Conservation (phyloP, 2,329 filamentous ascomycete genomes). For the Phoma sp. region DNA sequence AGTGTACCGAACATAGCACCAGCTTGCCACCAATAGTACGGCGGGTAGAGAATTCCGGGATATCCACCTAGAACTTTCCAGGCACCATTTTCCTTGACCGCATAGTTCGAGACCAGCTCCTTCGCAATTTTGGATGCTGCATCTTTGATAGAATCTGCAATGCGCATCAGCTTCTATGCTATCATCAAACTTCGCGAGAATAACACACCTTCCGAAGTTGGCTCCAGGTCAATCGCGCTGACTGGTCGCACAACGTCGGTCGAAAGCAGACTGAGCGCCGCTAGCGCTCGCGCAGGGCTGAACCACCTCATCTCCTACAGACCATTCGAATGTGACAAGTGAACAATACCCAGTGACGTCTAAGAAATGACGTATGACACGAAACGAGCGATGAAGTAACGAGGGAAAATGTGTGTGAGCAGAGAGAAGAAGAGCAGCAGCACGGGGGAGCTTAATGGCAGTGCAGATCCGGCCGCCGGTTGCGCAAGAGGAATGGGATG, state of each 20-base stretch:
- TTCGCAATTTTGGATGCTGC: slow-evolving; percentile 53
- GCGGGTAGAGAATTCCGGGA: slow-evolving; percentile 51
- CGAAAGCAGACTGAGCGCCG: slow-evolving; percentile 32
- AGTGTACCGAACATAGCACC: slow-evolving; percentile 74
- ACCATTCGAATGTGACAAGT: slow-evolving; percentile 23
- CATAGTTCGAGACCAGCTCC: slow-evolving; percentile 61
- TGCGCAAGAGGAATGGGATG: slow-evolving; percentile 5
- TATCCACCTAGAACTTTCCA: slow-evolving; percentile 49
- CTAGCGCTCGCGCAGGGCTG: slow-evolving; percentile 34
- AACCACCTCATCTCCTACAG: slow-evolving; percentile 32
- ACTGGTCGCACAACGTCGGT: slow-evolving; percentile 27
- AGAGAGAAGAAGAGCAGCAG: slow-evolving; percentile 3
- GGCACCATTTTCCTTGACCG: slow-evolving; percentile 56
- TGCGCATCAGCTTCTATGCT: background rate
- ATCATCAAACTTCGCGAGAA: background rate
- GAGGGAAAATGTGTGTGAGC: slow-evolving; percentile 3
- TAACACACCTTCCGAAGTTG: slow-evolving; percentile 28
- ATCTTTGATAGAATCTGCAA: slow-evolving; percentile 53
- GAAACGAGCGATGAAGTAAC: background rate
- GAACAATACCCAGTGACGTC: background rate
- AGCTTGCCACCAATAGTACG: slow-evolving; percentile 72
- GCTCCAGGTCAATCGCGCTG: slow-evolving; percentile 33
- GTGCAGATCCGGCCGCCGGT: slow-evolving; percentile 5
- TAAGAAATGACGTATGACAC: background rate
- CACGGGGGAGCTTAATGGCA: background rate